Evolutionary conservation across 2,329 filamentous ascomycete species (phyloP).

Genomic region (Penicillium sp.): DNA sequence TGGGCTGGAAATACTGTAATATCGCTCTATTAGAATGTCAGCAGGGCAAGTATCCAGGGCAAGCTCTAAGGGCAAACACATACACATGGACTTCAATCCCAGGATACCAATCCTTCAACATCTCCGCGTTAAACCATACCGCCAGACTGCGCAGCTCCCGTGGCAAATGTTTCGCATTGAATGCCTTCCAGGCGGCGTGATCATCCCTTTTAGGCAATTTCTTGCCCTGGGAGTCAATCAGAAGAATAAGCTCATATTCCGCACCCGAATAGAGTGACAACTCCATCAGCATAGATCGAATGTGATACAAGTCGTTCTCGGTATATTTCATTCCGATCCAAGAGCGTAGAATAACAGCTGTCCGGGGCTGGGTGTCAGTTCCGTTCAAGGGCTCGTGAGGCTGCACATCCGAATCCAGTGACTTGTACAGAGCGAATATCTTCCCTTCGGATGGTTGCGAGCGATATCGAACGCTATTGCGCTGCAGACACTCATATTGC

Average conservation of each 20-base stretch:
- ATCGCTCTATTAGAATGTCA: conserved; percentile 4
- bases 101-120: conserved; percentile 12
- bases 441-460: conserved; percentile 28
- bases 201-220: conserved; percentile 53
- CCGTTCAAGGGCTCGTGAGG: neutral
- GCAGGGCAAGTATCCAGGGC: neutral
- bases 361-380: conserved; percentile 48
- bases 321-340: conserved; percentile 81
- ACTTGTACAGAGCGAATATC: conserved; percentile 5
- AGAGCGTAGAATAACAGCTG: conserved; percentile 75
- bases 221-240: conserved; percentile 80
- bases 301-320: conserved; percentile 73
- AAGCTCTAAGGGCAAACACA: neutral
- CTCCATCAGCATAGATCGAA: conserved; percentile 81
- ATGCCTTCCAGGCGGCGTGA: neutral
- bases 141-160: conserved; percentile 9
- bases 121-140: conserved; percentile 10
- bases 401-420: neutral
- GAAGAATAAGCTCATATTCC: conserved; percentile 80
- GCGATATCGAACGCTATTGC: conserved; percentile 54
- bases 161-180: conserved; percentile 7
- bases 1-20: conserved; percentile 14
- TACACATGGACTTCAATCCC: conserved; percentile 13
- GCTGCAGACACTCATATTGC: conserved; percentile 62
- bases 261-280: conserved; percentile 75